Evolutionary conservation across 805 yeast genomes (phyloP).

Genomic region (Candida tibetensis): DNA sequence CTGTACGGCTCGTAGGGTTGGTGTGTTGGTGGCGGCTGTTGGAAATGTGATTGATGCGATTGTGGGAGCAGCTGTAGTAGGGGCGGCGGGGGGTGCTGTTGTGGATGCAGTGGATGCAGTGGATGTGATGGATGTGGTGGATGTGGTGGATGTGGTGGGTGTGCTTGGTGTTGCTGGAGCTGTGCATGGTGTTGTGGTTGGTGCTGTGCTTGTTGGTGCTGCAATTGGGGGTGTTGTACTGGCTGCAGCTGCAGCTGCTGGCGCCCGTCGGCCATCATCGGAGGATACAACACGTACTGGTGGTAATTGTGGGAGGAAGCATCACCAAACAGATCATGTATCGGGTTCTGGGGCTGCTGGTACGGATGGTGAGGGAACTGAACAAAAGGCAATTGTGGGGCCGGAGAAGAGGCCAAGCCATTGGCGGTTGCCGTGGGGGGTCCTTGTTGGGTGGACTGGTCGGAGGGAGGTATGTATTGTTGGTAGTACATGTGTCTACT

Average conservation of each 20-base stretch:
- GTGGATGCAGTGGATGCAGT: slow-evolving; percentile 7
- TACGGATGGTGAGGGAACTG: neutral
- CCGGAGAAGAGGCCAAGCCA: neutral
- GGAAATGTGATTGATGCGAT: neutral
- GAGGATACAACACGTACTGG: neutral
- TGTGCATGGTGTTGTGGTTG: slow-evolving; percentile 5
- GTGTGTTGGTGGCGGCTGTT: neutral
- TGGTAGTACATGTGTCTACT: neutral
- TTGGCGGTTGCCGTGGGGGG: neutral
- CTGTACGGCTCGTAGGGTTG: slow-evolving; percentile 4
- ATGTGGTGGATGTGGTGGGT: neutral
- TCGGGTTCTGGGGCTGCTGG: neutral
- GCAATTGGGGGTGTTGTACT: slow-evolving; percentile 5
- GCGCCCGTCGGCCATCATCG: slow-evolving; percentile 2
- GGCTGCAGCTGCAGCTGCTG: slow-evolving; percentile 8
- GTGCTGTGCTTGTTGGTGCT: slow-evolving; percentile 1
- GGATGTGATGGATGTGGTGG: slow-evolving; percentile 6
- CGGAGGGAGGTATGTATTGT: neutral
- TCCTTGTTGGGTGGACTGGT: neutral
- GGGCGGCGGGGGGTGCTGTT: slow-evolving; percentile 3
- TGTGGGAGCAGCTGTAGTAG: slow-evolving; percentile 6
- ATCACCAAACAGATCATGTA: neutral
- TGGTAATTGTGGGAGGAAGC: neutral
- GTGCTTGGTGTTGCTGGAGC: slow-evolving; percentile 4
- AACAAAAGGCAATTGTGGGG: neutral